phyloP scores from a whole-genome alignment of 2,329 filamentous ascomycete genomes.

The Botrytis squamosa region DNA sequence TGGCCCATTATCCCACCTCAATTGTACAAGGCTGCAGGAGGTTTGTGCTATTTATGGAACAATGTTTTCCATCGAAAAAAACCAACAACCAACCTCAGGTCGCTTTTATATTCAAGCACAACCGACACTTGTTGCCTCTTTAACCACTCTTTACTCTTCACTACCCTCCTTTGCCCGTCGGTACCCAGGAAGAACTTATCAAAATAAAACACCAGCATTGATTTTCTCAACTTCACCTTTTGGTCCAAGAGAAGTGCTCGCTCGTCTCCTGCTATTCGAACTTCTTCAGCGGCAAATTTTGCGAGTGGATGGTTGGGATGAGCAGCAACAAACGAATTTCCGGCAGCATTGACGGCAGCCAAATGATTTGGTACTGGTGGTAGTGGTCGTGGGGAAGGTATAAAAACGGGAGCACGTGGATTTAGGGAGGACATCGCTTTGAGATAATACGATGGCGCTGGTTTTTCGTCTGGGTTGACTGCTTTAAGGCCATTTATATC shows the following conservation, averaged over 20 bases:
- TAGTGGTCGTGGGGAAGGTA: neutral
- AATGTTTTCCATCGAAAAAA: neutral
- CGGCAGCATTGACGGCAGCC: too few relatives aligned
- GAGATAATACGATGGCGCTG: neutral
- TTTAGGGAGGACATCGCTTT: neutral
- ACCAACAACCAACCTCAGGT: neutral
- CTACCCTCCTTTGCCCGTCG: too few relatives aligned
- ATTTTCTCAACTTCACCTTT: neutral
- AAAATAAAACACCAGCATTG: neutral
- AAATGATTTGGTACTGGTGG: neutral
- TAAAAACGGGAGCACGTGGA: neutral
- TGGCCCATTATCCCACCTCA: neutral
- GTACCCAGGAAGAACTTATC: neutral
- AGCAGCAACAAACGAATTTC: neutral
- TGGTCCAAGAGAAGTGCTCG: neutral
- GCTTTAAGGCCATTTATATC: neutral
- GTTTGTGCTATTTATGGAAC: too few relatives aligned
- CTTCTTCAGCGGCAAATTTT: neutral
- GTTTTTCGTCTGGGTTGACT: too few relatives aligned
- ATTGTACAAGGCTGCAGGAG: too few relatives aligned
- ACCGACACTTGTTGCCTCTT: neutral
- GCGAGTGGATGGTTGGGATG: neutral
- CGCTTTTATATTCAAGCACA: neutral
- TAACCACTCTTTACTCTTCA: too few relatives aligned
- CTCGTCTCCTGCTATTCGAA: too few relatives aligned